Base-by-base conservation (phyloP, 805 yeast species). In the Wickerhamomyces mucosus region DNA sequence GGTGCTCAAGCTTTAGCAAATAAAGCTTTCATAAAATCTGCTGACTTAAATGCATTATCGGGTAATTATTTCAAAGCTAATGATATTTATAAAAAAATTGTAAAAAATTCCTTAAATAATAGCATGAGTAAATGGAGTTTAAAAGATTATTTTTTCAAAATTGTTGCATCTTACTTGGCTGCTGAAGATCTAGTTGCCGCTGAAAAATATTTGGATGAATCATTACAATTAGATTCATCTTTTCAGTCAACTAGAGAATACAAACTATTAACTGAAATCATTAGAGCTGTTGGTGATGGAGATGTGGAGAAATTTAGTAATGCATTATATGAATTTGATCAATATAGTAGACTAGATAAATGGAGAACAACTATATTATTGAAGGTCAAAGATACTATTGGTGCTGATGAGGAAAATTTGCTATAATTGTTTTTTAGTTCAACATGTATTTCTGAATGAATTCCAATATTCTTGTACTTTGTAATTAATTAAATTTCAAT, bases 1-100 rank as follows among this genome's bases (percentile, higher is more conserved):
- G 88, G 85, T 36, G 96, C 97, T 0, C 80, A 79, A 40, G 94
- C 96, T 7, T 56, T 89, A 35, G 74, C 95, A 17, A 86, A 78
- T 58, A 92, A 92, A 61, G 88, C 94, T 16, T 81, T 71, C 43
- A 61, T 89, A 42, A 85, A 85, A 55, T 80, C 86, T 41, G 97
- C 97, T 2, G 96, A 92, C 51, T 65, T 92, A 44, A 69, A 77
- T 33, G 94, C 95, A 13, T 58, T 78, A 37, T 67, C 68, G 34
- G 88, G 78, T n/a, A 70, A 81, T 36, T 88, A 80, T 53, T 53
- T 69, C 15, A 72, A 72, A 39, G 96, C 97, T 1, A 72, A 84
- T 27, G 77, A 74, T 33, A 68, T 74, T 30, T 92, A 79, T 51
- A 92, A 85, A 48, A 67, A 68, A 37, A 75, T 92, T 21, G 92